These are phyloP conservation scores for Aspergillus japonicus DNA, from an alignment of 2,329 filamentous ascomycete species.

Conservation along the genomic window DNA sequence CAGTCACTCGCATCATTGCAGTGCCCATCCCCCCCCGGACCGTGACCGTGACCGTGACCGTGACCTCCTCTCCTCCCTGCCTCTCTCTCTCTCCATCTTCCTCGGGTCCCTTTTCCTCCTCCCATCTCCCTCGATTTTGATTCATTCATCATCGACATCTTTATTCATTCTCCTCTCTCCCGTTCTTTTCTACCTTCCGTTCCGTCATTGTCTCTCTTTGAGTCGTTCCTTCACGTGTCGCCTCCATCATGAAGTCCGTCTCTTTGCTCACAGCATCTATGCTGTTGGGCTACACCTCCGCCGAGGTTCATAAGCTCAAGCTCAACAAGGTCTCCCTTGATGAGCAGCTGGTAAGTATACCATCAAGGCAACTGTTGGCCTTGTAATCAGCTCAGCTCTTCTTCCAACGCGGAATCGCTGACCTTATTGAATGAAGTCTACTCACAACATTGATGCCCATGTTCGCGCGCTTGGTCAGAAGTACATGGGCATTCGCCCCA, in stretches of 20 bases:
- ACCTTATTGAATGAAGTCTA: slow-evolving; percentile 54
- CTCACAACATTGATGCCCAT: slow-evolving; percentile 76
- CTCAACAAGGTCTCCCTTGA: slow-evolving; percentile 92
- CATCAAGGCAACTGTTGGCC: not conserved
- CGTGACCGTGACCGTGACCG: not conserved
- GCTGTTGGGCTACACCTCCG: slow-evolving; percentile 79
- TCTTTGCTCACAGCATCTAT: slow-evolving; percentile 74
- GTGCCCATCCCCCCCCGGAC: slow-evolving; percentile 10
- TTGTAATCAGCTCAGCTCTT: not conserved
- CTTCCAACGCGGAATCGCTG: slow-evolving; percentile 1
- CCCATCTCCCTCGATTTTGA: slow-evolving; percentile 22
- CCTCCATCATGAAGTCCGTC: slow-evolving; percentile 74
- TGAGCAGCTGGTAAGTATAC: slow-evolving; percentile 78
- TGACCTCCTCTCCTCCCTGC: slow-evolving; percentile 9
- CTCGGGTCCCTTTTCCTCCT: slow-evolving; percentile 15
- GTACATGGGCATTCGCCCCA: slow-evolving; percentile 82
- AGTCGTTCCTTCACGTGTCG: slow-evolving; percentile 8
- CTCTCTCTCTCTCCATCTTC: slow-evolving; percentile 27
- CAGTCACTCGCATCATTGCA: slow-evolving; percentile 19
- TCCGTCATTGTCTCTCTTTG: slow-evolving; percentile 10
- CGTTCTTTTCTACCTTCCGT: slow-evolving; percentile 16
- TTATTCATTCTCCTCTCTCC: slow-evolving; percentile 17
- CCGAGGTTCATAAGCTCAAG: slow-evolving; percentile 92
- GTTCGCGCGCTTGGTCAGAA: slow-evolving; percentile 85
- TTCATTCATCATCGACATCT: slow-evolving; percentile 22